These are phyloP conservation scores for Extremus antarcticus DNA, from an alignment of 495 filamentous ascomycete genomes.

Conservation along the genomic window DNA sequence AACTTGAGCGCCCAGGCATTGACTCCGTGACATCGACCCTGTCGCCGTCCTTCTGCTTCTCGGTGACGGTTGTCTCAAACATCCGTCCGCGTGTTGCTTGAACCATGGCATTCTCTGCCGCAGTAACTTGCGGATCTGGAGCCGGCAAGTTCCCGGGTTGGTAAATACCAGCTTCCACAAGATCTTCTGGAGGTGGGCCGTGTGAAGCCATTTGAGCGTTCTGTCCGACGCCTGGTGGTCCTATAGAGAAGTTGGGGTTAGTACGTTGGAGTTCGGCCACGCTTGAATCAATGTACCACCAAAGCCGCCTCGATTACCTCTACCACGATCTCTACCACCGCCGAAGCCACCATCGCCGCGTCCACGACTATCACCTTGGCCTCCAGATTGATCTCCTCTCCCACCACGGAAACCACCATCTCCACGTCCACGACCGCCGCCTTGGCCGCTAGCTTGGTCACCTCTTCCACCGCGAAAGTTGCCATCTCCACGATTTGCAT, in stretches of 20 bases:
- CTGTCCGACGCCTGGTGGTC: not conserved
- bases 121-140: slow-evolving; percentile 4
- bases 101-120: slow-evolving; percentile 9
- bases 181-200: not conserved
- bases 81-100: not conserved
- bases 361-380: slow-evolving; percentile 9
- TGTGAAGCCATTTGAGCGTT: not conserved
- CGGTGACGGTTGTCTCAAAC: not conserved
- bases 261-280: not conserved
- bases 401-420: slow-evolving; percentile 6
- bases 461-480: no score
- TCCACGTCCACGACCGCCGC: slow-evolving; percentile 6
- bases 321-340: slow-evolving; percentile 8
- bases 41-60: not conserved
- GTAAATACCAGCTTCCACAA: no score
- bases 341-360: slow-evolving; percentile 2
- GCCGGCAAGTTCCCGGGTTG: not conserved
- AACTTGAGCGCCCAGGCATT: slow-evolving; percentile 34
- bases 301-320: not conserved
- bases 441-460: not conserved
- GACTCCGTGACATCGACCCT: not conserved
- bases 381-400: slow-evolving; percentile 13
- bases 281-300: not conserved
- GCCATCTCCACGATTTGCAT: no score
- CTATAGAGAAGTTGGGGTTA: not conserved